Base-by-base conservation (phyloP, 1,284 basidiomycete genomes). In the Marasmius tenuissimus region DNA sequence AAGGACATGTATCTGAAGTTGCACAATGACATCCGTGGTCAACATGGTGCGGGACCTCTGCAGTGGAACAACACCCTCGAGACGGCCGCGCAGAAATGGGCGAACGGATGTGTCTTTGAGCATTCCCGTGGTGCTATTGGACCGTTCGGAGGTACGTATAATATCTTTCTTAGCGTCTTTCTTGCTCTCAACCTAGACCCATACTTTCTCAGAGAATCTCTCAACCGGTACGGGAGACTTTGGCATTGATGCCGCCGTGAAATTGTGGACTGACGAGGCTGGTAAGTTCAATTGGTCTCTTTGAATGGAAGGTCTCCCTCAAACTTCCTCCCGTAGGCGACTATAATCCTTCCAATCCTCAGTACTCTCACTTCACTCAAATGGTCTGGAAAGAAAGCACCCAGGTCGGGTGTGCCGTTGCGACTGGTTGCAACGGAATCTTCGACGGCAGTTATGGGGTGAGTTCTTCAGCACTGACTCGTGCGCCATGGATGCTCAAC, bases 21-120 rank as follows among this genome's bases (percentile, higher is more conserved):
- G 20, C 57, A 58, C 33, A 58, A 58, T 42, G 18, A 40, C 20
- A 11, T 59, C 50, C 60, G 60, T 33, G 38, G 14, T 18, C 50
- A 53, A 14, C 55, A 61, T 39, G 60, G 55, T 27, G 54, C 60
- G 34, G 45, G 18, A 35, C 40, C 14, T 9, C 42, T 61, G 8
- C 16, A 34, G n/a, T 61, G 60, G 60, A 58, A 57, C 27, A 45
- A 49, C 16, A 52, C 33, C 8, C 60, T 61, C 9, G 33, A 39
- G 11, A 40, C 16, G 9, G 47, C 27, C 11, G 60, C 60, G 7
- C 40, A 58, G 20, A 27, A 56, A 37, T 61, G 60, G 60, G 47
- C 60, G 16, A 22, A 55, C 35, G 35, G 48, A 47, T 58, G 60
- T 34, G 35, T 51, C 11, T 58, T 54, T n/a, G n/a, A 57, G 22